These are phyloP conservation scores for Didymosphaeria variabile DNA, from an alignment of 2,329 filamentous ascomycete genomes.

Conservation along the genomic window DNA sequence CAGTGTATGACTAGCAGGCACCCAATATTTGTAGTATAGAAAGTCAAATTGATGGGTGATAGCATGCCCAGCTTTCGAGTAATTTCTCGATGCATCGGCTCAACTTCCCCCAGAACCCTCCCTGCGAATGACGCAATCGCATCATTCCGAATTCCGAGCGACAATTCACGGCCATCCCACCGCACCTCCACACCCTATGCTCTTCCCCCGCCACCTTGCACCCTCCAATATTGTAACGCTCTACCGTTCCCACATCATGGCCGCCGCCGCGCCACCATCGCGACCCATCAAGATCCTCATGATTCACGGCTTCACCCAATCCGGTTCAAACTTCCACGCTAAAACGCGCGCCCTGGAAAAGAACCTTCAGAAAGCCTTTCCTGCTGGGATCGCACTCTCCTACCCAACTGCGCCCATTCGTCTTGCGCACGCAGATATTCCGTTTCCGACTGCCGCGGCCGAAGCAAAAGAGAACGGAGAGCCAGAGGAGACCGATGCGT, in stretches of 20 bases:
- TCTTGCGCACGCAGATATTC: conserved; percentile 57
- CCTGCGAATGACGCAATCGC: not conserved
- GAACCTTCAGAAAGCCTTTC: conserved; percentile 76
- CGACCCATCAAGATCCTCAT: conserved; percentile 58
- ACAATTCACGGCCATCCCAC: too few species aligned
- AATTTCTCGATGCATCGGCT: not conserved
- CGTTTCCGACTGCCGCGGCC: conserved; percentile 56
- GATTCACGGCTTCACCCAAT: conserved; percentile 84
- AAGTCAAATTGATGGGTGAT: too few species aligned
- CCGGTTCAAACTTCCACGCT: conserved; percentile 81
- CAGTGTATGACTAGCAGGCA: not conserved
- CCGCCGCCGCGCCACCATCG: conserved; percentile 38
- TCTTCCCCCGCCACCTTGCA: conserved; percentile 22
- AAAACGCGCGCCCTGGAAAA: conserved; percentile 92
- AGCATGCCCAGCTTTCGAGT: too few species aligned
- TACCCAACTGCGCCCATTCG: conserved; percentile 57
- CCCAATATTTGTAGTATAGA: not conserved
- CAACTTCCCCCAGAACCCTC: not conserved
- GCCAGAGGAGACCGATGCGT: conserved; percentile 70
- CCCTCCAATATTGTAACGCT: conserved; percentile 28
- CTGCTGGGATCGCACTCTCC: conserved; percentile 59
- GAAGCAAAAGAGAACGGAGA: conserved; percentile 41
- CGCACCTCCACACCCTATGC: not conserved
- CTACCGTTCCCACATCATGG: conserved; percentile 40
- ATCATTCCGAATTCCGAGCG: conserved; percentile 11